Evolutionary conservation across 2,329 filamentous ascomycete genomes (phyloP), one percentile per base, ranked within the genome.

Genomic region (Grosmannia serpens): DNA sequence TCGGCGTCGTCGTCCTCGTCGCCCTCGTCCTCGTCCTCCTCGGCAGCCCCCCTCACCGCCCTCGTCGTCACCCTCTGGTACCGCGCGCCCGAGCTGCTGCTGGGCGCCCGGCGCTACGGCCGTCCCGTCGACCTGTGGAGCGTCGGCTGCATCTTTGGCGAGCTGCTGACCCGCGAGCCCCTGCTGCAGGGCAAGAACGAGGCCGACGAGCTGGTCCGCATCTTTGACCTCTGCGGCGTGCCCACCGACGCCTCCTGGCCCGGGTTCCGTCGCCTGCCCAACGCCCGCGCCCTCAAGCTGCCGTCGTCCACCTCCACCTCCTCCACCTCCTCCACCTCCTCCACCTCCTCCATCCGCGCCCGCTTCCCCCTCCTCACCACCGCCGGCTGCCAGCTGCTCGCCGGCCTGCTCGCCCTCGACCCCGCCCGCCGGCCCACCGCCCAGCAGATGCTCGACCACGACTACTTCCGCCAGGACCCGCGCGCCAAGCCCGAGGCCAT

Each of bases 1-100:
- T 17, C 29, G 3, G 3, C 33, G 27, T 20, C 22, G n/a, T n/a
- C 49, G 22, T 17, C 38, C 11, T 31, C 33, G 27, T 20, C 22
- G n/a, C 10, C 49, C 24, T 17, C 38, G 5, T 31, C 91, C 92
- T 4, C 78, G 85, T 0, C 50, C 77, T 26, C 35, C 13, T 7
- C 20, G 3, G 9, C 78, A 5, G 80, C 85, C 1, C 87, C 88
- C 62, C 80, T 97, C 61, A 97, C 94, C 2, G 88, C 92, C 69
- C 82, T 97, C 53, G 94, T 99, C 62, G 92, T 97, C 22, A 99
- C 94, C 8, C 81, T 99, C 8, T 99, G 94, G 94, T 99, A 99
- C 71, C 88, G 94, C 59, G 82, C 89, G 0, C 94, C 94, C 0
- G 94, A 97, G 72, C 81, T 97, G 13, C 80, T 99, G 2, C 83